A percentile compares a stretch with the other conserved stretches of the same genome.
Evolutionary conservation across 1,284 basidiomycete species (phyloP).

Genomic region (Trichosporon coremiiforme): DNA sequence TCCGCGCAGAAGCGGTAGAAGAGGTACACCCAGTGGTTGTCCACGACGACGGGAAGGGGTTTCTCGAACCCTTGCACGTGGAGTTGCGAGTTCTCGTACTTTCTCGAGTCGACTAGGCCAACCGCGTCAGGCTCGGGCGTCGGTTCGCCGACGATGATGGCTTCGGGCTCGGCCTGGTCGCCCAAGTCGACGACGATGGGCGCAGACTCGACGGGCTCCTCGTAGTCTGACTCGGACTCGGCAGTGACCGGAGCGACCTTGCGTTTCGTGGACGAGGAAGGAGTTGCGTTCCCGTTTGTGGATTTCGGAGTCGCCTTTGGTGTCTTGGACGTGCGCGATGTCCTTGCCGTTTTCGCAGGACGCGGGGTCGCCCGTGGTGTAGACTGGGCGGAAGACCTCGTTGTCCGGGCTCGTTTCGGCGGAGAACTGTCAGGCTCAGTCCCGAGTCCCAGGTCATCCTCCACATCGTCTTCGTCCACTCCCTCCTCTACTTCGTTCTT

Average conservation of each 20-base stretch:
- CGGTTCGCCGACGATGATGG: neutral
- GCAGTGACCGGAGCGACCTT: neutral
- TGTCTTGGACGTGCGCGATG: neutral
- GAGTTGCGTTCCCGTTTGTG: neutral
- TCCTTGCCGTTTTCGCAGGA: neutral
- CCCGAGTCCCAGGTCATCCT: neutral
- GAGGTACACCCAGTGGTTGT: conserved; percentile 38
- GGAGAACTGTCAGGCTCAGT: neutral
- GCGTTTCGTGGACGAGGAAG: neutral
- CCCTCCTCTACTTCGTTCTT: neutral
- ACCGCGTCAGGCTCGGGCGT: neutral
- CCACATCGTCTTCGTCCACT: neutral
- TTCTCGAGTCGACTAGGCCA: neutral
- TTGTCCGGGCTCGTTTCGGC: neutral
- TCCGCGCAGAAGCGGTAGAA: conserved; percentile 47
- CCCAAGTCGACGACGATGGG: neutral
- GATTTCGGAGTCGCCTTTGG: neutral
- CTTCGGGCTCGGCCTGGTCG: neutral
- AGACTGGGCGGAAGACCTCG: neutral
- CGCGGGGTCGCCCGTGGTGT: neutral
- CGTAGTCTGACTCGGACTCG: neutral
- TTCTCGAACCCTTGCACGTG: conserved; percentile 6
- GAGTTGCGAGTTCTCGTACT: neutral
- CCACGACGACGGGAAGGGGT: conserved; percentile 18
- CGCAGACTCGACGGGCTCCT: neutral